These are phyloP conservation scores for Phytophthora podocarpi DNA, from an alignment of 352 stramenopile genomes.

Conservation along the genomic window DNA sequence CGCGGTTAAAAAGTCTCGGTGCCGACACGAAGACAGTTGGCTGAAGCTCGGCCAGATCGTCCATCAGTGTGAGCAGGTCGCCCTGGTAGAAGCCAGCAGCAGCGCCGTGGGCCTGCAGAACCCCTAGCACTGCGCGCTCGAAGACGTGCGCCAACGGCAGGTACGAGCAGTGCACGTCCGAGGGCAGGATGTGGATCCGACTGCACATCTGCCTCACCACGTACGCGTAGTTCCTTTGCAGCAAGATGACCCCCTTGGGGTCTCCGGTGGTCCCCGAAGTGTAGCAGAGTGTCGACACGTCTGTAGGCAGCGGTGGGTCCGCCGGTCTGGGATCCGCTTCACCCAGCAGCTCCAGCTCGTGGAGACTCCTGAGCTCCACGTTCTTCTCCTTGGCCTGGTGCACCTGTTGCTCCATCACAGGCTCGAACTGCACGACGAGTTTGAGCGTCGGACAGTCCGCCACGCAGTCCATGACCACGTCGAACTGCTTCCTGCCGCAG, in stretches of 20 bases:
- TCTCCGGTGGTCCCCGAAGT: conserved; percentile 96
- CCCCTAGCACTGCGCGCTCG: conserved; percentile 90
- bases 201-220: conserved; percentile 33
- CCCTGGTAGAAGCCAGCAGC: conserved; percentile 81
- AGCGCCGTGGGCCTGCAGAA: conserved; percentile 87
- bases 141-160: conserved; percentile 97
- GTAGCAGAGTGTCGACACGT: conserved; percentile 96
- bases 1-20: conserved; percentile 96
- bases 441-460: conserved; percentile 42
- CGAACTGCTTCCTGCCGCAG: conserved; percentile 60
- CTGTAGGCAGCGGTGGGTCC: conserved; percentile 57
- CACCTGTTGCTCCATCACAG: conserved; percentile 15
- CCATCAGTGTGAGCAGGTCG: conserved; percentile 92
- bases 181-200: conserved; percentile 33
- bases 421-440: conserved; percentile 63
- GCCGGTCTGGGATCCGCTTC: conserved; percentile 43
- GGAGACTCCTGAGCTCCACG: conserved; percentile 47
- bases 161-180: conserved; percentile 95
- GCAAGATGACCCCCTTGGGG: conserved; percentile 96
- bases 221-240: conserved; percentile 81
- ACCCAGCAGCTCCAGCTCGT: conserved; percentile 45
- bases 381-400: conserved; percentile 9
- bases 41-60: conserved; percentile 91
- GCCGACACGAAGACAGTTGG: conserved; percentile 95
- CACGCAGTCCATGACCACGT: conserved; percentile 61